These are phyloP conservation scores for Zygosaccharomyces gambellarensis DNA, from an alignment of 805 yeast genomes.

Conservation along the genomic window DNA sequence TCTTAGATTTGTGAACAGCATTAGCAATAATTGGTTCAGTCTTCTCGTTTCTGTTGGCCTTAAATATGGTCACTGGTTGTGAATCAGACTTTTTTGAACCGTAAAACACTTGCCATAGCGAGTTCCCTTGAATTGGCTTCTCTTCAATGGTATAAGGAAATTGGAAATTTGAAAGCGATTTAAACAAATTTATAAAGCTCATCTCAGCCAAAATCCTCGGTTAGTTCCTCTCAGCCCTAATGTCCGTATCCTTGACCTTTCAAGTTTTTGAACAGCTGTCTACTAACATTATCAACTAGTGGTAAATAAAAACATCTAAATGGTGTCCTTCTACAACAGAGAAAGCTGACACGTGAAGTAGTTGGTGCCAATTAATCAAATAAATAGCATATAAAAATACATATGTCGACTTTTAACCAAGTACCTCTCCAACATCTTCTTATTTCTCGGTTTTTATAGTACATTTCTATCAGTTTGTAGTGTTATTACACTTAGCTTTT, in stretches of 20 bases:
- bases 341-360: slow-evolving; percentile 9
- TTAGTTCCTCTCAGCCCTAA: background rate
- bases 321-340: background rate
- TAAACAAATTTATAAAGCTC: slow-evolving; percentile 32
- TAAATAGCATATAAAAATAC: slow-evolving; percentile 8
- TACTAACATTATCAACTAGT: background rate
- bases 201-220: slow-evolving; percentile 9
- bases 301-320: slow-evolving; percentile 1
- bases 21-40: slow-evolving; percentile 20
- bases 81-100: slow-evolving; percentile 30
- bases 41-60: slow-evolving; percentile 16
- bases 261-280: too few relatives aligned
- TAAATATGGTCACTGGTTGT: slow-evolving; percentile 27
- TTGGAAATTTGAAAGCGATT: slow-evolving; percentile 31
- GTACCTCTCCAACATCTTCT: background rate
- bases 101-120: slow-evolving; percentile 27
- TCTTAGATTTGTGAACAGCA: slow-evolving; percentile 25
- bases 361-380: background rate
- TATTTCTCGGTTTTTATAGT: background rate
- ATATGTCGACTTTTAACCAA: slow-evolving; percentile 1
- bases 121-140: slow-evolving; percentile 19
- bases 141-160: slow-evolving; percentile 30
- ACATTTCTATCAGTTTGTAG: slow-evolving; percentile 5
- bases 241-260: too few relatives aligned
- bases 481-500: slow-evolving; percentile 1